phyloP scores from a whole-genome alignment of 805 yeast species.

The Cyberlindnera nakhonratchasimensis region DNA sequence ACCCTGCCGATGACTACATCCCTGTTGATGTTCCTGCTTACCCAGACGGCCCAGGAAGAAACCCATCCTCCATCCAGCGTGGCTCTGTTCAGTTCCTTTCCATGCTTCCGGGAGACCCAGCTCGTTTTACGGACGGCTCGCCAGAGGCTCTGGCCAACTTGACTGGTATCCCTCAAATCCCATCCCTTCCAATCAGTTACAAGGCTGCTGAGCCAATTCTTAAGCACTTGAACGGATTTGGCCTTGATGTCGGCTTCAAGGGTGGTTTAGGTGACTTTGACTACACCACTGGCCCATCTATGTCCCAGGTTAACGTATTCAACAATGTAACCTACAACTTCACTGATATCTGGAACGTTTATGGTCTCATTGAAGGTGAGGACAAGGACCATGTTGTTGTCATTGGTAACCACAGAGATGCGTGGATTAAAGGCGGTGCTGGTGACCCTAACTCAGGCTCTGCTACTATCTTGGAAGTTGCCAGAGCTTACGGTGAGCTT shows the following conservation, averaged over 20 bases:
- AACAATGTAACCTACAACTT: slow-evolving; percentile 60
- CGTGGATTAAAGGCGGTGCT: slow-evolving; percentile 79
- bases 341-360: slow-evolving; percentile 59
- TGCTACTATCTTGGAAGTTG: slow-evolving; percentile 60
- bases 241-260: slow-evolving; percentile 46
- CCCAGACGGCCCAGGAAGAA: slow-evolving; percentile 75
- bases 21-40: slow-evolving; percentile 60
- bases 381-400: slow-evolving; percentile 52
- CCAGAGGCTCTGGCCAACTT: slow-evolving; percentile 49
- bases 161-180: slow-evolving; percentile 57
- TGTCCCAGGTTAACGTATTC: slow-evolving; percentile 48
- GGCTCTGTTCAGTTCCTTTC: slow-evolving; percentile 69
- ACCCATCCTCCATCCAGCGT: slow-evolving; percentile 72
- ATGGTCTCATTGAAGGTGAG: slow-evolving; percentile 57
- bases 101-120: slow-evolving; percentile 70
- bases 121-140: slow-evolving; percentile 59
- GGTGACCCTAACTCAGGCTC: slow-evolving; percentile 78
- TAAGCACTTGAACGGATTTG: slow-evolving; percentile 54
- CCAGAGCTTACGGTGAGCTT: slow-evolving; percentile 54
- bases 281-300: slow-evolving; percentile 52
- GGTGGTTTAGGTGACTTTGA: slow-evolving; percentile 43
- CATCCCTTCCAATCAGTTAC: slow-evolving; percentile 66
- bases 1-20: slow-evolving; percentile 61
- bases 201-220: slow-evolving; percentile 62
- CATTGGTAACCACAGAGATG: slow-evolving; percentile 75